Base-by-base conservation (phyloP, 164 flowering plant genomes). In the Dillenia suffruticosa region DNA sequence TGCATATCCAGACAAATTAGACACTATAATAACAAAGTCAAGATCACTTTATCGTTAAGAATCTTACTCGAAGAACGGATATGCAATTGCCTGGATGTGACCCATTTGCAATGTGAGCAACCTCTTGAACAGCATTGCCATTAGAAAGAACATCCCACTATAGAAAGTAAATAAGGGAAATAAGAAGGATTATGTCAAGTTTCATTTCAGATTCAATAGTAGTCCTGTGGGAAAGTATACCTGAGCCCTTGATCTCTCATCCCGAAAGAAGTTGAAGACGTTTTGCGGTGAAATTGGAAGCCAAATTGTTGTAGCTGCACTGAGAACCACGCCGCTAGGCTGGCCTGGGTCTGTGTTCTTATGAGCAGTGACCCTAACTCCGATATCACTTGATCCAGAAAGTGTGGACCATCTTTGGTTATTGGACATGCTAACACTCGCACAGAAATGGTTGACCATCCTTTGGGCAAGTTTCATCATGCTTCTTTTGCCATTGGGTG, bases 61-160 rank as follows among this genome's bases (percentile, higher is more conserved):
- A 49, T 9, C 72, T 63, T 78, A 83, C 87, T 60, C 82, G 62
- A 11, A 85, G 78, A 59, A 85, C 73, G 2, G 87, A 83, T 43
- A 83, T 80, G 76, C 81, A 83, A 67, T 83, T 85, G 44, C 84
- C 87, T 0, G 85, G 84, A 70, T 81, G 77, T 22, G 86, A 70
- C n/a, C 87, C 87, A 48, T 74, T 79, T 59, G 84, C 72, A 43
- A 85, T 83, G 57, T 80, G 84, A 8, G 81, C 79, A 56, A 85
- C 79, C 57, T 79, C 87, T 72, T 83, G 78, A 8, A 85, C 83
- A 1, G 78, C 76, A 65, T 79, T 79, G 57, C 81, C 83, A 61
- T 72, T 70, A 54, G 84, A 76, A 17, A 85, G 86, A 59, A 85
- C 84, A 69, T 85, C 87, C 90, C 90, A 85, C 90, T 85, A 24